Percentiles rank a stretch among this genome's conserved stretches.
phyloP scores from a whole-genome alignment of 441 rosid genomes.

The Gossypium aridum region DNA sequence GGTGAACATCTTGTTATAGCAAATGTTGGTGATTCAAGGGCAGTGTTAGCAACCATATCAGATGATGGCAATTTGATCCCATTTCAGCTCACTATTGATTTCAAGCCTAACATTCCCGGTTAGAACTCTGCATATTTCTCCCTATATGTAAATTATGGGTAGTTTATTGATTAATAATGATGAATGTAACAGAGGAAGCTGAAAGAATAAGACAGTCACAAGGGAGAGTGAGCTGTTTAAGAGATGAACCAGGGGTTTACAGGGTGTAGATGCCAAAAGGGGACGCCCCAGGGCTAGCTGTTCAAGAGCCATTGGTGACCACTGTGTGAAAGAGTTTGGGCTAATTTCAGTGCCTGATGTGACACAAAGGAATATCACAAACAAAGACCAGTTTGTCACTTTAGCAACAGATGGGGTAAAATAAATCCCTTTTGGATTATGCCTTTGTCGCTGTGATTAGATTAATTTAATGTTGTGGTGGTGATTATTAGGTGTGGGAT shows the following conservation, averaged over 20 bases:
- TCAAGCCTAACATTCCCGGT: conserved; percentile 82
- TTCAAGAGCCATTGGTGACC: conserved; percentile 92
- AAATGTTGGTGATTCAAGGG: conserved; percentile 88
- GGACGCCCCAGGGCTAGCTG: conserved; percentile 60
- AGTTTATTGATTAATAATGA: too few relatives aligned
- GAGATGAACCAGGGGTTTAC: conserved; percentile 81
- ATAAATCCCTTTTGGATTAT: too few relatives aligned
- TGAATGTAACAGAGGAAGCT: conserved; percentile 60
- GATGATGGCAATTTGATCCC: conserved; percentile 37
- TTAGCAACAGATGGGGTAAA: conserved; percentile 85
- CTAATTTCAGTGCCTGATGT: conserved; percentile 76
- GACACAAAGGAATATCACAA: conserved; percentile 49
- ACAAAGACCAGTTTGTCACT: conserved; percentile 64
- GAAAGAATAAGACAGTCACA: conserved; percentile 59
- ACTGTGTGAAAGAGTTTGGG: conserved; percentile 85
- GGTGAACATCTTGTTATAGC: conserved; percentile 59
- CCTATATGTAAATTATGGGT: too few relatives aligned
- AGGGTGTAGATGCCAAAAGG: conserved; percentile 76
- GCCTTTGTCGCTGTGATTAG: too few relatives aligned
- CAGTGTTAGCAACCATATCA: conserved; percentile 43
- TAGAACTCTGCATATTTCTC: neutral
- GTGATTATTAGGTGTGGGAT: conserved; percentile 61
- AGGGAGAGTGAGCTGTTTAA: conserved; percentile 57
- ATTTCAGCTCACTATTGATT: conserved; percentile 75
- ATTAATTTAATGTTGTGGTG: neutral